Evolutionary conservation across 2,329 filamentous ascomycete species (phyloP), one percentile per base, ranked within the genome.

Genomic region (Diaporthe citriasiana): DNA sequence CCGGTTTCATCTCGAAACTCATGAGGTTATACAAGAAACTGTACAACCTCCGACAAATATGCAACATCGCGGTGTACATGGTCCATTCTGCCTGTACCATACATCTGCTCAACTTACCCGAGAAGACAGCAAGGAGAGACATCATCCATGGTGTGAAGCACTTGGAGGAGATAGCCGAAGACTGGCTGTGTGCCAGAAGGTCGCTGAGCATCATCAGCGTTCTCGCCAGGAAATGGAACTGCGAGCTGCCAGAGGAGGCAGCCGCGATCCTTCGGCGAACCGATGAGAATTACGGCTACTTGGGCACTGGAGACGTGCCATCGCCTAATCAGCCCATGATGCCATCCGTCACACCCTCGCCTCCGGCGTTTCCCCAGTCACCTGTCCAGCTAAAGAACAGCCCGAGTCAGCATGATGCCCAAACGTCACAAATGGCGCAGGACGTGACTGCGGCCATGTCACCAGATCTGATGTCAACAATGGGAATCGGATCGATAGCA

Each of bases 11-110:
- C 72, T 98, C 95, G 0, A 98, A 98, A 80, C 86, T 98, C n/a
- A 93, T 98, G 85, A 92, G 97, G 0, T 85, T 98, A 1, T 99
- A 98, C 84, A 98, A 97, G 82, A 94, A 96, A 78, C 93, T 93
- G 1, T 97, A 98, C 82, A 95, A 96, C 13, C 85, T 98, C 17
- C 92, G 95, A 6, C 96, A 98, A 81, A 98, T 99, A 45, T 97
- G 94, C 84, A 98, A 98, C 80, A 95, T 98, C 78, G 95, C 94
- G 4, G 95, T 98, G 0, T 99, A 99, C 82, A 98, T 98, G 84
- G 89, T 94, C 0, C 96, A 98, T 82, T 97, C 95, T 6, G 95
- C 97, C 40, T 98, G 95, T 81, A 98, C 95, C 0, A 97, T 98
- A 51, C 97, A 98, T 79, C 86, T 99, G 27, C 90, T 99, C 47